Evolutionary conservation across 768 basidiomycete genomes (phyloP), one percentile per base, ranked within the genome.

Genomic region (Kwoniella heveanensis): DNA sequence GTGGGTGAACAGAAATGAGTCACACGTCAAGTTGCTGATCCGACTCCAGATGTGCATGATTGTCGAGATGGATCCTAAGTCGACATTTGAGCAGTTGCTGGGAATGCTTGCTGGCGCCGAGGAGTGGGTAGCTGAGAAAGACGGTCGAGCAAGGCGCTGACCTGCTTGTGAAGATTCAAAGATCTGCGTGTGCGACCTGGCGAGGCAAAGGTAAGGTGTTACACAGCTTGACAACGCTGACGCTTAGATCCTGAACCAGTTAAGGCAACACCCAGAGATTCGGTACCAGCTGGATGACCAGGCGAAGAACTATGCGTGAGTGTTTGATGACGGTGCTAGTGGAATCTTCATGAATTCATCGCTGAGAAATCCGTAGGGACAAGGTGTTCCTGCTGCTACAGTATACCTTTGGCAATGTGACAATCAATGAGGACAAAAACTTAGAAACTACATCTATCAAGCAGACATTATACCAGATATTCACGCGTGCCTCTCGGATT

Each of bases 381-480:
- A 95, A 95, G 77, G 84, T 90, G 10, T 87, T 90, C 76, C 75
- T 94, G 6, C 81, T 92, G 46, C 86, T 92, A 5, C 92, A 95
- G 80, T 89, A 90, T 51, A 60, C 79, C 26, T 71, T 80, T 55
- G 79, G 68, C 2, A 75, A 78, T n/a, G 55, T 79, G 12, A 51
- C 69, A 6, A 53, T 74, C 36, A 59, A 67, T 1, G 26, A 87
- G 75, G 84, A 80, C 22, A 91, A 92, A 64, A 88, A 86, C 88
- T 90, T 75, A 86, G 88, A 29, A 50, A 63, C 52, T 30, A 56
- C 60, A 7, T 68, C 70, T 13, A 70, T 67, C 2, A 81, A 85
- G 44, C 79, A 90, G 29, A 93, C 94, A 68, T 86, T 88, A 0
- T 79, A 86, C 54, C 78, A 83, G 1, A 82, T 95, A 61, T 90